Evolutionary conservation across 441 rosid species (phyloP).

Genomic region (Jatropha multifida): DNA sequence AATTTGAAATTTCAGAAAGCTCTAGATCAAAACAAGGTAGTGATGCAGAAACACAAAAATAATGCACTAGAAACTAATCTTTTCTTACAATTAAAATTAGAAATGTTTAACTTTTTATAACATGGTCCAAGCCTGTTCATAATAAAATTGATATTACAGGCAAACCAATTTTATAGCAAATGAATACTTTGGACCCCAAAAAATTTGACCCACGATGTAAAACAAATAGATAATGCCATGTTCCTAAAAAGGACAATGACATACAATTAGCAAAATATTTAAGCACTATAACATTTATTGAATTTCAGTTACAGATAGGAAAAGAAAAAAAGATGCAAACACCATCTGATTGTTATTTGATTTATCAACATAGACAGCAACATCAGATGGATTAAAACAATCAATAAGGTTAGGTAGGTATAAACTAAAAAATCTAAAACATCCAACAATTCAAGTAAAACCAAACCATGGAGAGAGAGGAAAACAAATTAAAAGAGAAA

Average conservation of each 20-base stretch:
- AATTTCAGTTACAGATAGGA: not conserved
- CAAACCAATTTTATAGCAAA: not conserved
- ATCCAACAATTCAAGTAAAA: not conserved
- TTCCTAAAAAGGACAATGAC: slow-evolving; percentile 3
- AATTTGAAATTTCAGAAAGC: not conserved
- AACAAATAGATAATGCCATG: not conserved
- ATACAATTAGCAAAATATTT: not conserved
- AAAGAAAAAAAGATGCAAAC: not conserved
- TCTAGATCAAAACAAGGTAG: not conserved
- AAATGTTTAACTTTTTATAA: not conserved
- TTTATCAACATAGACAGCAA: not conserved
- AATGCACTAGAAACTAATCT: not conserved
- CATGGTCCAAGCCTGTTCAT: not conserved
- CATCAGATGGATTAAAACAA: not conserved
- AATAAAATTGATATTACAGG: not conserved
- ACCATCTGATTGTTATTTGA: not conserved
- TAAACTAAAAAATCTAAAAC: not conserved
- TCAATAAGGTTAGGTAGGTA: no score
- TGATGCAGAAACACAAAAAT: not conserved
- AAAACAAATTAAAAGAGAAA: not conserved
- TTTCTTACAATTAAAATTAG: not conserved
- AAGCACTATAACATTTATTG: not conserved
- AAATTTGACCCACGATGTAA: not conserved
- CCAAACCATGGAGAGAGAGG: not conserved
- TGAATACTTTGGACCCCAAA: not conserved